Evolutionary conservation across 805 yeast species (phyloP), one percentile per base, ranked within the genome.

Genomic region (Lipomyces japonicus): DNA sequence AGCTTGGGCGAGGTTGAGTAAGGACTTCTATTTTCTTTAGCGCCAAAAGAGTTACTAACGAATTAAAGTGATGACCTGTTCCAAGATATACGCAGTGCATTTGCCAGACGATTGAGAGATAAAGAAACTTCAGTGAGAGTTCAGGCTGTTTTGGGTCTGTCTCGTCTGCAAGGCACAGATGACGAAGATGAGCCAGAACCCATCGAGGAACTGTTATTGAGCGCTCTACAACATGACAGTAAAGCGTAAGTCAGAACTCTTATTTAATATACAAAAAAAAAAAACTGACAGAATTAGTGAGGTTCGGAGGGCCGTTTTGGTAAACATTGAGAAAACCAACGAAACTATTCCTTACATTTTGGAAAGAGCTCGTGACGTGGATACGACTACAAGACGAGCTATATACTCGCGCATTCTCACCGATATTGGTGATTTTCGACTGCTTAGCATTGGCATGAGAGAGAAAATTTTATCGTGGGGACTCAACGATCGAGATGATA

Each of bases 381-480:
- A 85, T 63, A 68, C 82, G 0, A 71, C 78, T 18, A 89, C 84
- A 61, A 75, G 98, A 67, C 74, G 88, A 58, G 65, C 82, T 21
- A 79, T 91, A 0, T 91, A 77, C 65, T 73, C 90, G 0, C 75
- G 84, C 51, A 72, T 85, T 2, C 67, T 88, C 45, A 81, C 81
- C 51, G 82, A 80, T 26, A 70, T 88, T 58, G 85, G 84, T 3
- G 84, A 79, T 54, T 77, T 82, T 55, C 70, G 81, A 32, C 69
- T 71, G 21, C 70, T 87, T 7, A 76, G 75, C 28, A 71, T 77
- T 42, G 71, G 71, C 5, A 71, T 77, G 28, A 71, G 96, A 37
- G 91, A 85, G 50, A 75, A 77, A 47, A 65, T 93, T 22, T 71
- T 93, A 19, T 73, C 75, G 38, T 86, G 95, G 88, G 97, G 98